Evolutionary conservation across 1,284 basidiomycete genomes (phyloP), one percentile per base, ranked within the genome.

Genomic region (Marasmius tenuissimus): DNA sequence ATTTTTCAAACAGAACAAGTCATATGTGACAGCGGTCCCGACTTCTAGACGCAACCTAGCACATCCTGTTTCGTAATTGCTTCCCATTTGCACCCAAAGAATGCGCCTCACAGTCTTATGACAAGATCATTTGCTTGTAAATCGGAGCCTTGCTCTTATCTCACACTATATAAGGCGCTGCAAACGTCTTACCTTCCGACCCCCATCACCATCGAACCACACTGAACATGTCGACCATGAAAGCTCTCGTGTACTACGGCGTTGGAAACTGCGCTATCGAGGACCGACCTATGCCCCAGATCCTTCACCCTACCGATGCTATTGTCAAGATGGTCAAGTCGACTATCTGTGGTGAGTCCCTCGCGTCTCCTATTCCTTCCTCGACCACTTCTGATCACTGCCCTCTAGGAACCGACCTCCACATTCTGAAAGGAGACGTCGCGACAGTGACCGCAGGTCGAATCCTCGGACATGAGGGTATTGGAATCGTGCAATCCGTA

Each of bases 381-480:
- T 34, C 27, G 12, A 47, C 2, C 27, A 7, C 22, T 39, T 58
- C 10, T 57, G 42, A 37, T 60, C 35, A 27, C n/a, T 42, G 20
- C n/a, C 22, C 40, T 12, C 40, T 34, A 64, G 68, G 69, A 8
- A 72, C 71, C 33, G 71, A 72, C 56, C 67, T 72, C 8, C 71
- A 71, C 58, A 72, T 71, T 34, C 62, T 72, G 51, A 69, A 71
- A 59, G 71, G 71, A 47, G 68, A 72, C 59, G 68, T 71, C 11
- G 63, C 68, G 11, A 66, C 69, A 12, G 66, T 67, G 38, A 18
- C 49, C 38, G 37, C 60, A 1, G 71, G 68, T 4, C 65, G 61
- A 37, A 64, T 76, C 16, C 72, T 78, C 45, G 74, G 77, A 9
- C 75, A 76, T 35, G 75, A 76, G 64, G 75, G 76, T 8, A 59